A percentile compares a stretch with the other conserved stretches of the same genome.
Evolutionary conservation across 306 rosid species (phyloP).

Genomic region (Begonia fuchsioides): DNA sequence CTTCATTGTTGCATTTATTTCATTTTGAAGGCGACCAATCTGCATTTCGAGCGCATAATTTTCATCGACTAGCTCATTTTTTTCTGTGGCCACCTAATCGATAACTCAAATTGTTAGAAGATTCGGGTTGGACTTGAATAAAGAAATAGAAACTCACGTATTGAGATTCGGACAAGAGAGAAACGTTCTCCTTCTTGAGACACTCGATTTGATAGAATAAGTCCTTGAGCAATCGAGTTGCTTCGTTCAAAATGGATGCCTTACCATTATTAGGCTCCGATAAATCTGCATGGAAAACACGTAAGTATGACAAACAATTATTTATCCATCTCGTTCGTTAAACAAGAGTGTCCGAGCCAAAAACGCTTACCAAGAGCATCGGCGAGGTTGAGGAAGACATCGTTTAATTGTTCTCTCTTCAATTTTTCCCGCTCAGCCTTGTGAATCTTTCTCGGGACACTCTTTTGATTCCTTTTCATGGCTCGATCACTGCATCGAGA

Average conservation of each 20-base stretch:
- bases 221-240: slow-evolving; percentile 51
- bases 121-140: background rate
- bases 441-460: slow-evolving; percentile 63
- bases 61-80: slow-evolving; percentile 70
- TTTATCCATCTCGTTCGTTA: background rate
- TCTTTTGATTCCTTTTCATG: slow-evolving; percentile 33
- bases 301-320: background rate
- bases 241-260: slow-evolving; percentile 51
- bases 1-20: slow-evolving; percentile 37
- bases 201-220: slow-evolving; percentile 48
- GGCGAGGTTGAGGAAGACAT: slow-evolving; percentile 70
- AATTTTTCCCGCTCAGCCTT: slow-evolving; percentile 93
- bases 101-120: slow-evolving; percentile 2
- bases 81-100: slow-evolving; percentile 58
- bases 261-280: slow-evolving; percentile 55
- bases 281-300: slow-evolving; percentile 26
- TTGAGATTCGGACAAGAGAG: slow-evolving; percentile 53
- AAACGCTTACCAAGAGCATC: slow-evolving; percentile 48
- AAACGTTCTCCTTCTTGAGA: slow-evolving; percentile 45
- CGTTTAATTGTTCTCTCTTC: slow-evolving; percentile 86
- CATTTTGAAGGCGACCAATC: slow-evolving; percentile 51
- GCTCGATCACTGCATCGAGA: slow-evolving; percentile 37
- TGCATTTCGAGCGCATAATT: slow-evolving; percentile 46
- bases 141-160: slow-evolving; percentile 35
- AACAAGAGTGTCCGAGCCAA: too few relatives aligned